These are phyloP conservation scores for Hypseocharis bilobata DNA, from an alignment of 441 rosid species.

Conservation along the genomic window DNA sequence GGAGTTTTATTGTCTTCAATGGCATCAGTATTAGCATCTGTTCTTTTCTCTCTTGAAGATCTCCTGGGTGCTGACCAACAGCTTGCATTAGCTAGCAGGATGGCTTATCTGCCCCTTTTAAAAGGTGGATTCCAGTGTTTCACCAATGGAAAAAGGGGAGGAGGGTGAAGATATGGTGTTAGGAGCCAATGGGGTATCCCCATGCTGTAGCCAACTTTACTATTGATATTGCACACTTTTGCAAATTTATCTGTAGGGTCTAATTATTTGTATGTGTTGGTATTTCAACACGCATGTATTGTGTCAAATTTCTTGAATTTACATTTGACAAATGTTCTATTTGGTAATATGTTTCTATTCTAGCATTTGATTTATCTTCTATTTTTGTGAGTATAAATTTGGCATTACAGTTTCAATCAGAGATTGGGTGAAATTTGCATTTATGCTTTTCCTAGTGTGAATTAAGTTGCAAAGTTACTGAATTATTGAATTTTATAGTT, in stretches of 20 bases:
- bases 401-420: not conserved
- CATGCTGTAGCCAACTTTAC: not conserved
- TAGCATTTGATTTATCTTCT: not conserved
- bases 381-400: not conserved
- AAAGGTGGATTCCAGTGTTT: too few species aligned
- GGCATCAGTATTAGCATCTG: too few species aligned
- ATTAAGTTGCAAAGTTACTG: constrained; percentile 4
- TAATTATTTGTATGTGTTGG: not conserved
- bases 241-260: not conserved
- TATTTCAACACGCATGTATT: not conserved
- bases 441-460: not conserved
- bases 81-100: too few species aligned
- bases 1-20: too few species aligned
- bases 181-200: not conserved
- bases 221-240: not conserved
- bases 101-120: too few species aligned
- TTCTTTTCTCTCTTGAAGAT: too few species aligned
- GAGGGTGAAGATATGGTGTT: not conserved
- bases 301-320: not conserved
- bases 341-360: not conserved
- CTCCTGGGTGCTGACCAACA: too few species aligned
- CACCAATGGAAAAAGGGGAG: not conserved
- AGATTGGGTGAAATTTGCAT: not conserved
- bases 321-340: not conserved
- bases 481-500: constrained; percentile 1